These are phyloP conservation scores for Brachypodium distachyon DNA, from an alignment of 202 grass and related monocot genomes.

Conservation along the genomic window DNA sequence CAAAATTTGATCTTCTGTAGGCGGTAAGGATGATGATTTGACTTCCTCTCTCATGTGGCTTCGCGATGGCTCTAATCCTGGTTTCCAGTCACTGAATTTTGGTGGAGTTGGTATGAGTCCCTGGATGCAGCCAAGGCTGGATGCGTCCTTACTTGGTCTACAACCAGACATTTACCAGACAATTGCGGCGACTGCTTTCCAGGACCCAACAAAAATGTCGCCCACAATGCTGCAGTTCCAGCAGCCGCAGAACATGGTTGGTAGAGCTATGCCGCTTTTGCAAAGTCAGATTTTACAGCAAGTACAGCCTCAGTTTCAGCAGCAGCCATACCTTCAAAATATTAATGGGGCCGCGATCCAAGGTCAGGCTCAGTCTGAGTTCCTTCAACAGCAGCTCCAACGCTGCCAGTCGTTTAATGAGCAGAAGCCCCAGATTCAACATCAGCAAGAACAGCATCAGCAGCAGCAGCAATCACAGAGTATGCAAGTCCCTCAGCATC, in stretches of 20 bases:
- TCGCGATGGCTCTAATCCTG: conserved; percentile 65
- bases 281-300: conserved; percentile 67
- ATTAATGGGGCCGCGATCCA: conserved; percentile 29
- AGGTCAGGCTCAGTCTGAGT: conserved; percentile 38
- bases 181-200: conserved; percentile 43
- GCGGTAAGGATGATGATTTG: conserved; percentile 84
- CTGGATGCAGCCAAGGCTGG: conserved; percentile 80
- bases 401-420: conserved; percentile 41
- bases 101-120: conserved; percentile 61
- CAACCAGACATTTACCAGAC: conserved; percentile 76
- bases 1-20: conserved; percentile 32
- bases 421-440: conserved; percentile 49
- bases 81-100: conserved; percentile 83
- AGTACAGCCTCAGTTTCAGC: conserved; percentile 57
- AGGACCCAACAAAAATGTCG: conserved; percentile 48
- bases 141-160: conserved; percentile 58
- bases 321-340: conserved; percentile 63
- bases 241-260: conserved; percentile 46
- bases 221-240: conserved; percentile 91
- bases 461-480: conserved; percentile 36
- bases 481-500: conserved; percentile 43
- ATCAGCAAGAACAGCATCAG: conserved; percentile 47
- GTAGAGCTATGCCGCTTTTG: conserved; percentile 40
- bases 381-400: conserved; percentile 50
- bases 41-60: conserved; percentile 81